Evolutionary conservation across 83 land plant genomes (phyloP), one percentile per base, ranked within the genome.

Genomic region (Picea mariana): DNA sequence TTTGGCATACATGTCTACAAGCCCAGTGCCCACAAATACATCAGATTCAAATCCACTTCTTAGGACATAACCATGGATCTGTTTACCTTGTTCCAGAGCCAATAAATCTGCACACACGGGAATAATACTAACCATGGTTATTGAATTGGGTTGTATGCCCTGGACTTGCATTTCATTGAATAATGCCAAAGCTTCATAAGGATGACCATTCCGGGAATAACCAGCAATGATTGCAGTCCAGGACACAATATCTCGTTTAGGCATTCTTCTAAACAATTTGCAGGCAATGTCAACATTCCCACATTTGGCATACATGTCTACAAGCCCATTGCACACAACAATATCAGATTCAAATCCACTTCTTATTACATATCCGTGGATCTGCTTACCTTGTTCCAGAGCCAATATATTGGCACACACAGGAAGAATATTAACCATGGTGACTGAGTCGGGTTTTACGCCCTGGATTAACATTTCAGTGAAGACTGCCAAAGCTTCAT

Each of bases 151-250:
- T 4, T 13, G 15, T 5, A 85, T 67, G 13, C 71, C 47, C 1
- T 38, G 67, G 13, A 80, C 62, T 68, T 67, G 40, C 86, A 84
- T 84, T 66, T 81, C 27, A 15, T 73, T 20, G 55, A 80, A 84
- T 20, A 84, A 34, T 4, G 23, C 16, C 16, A 79, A 40, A 5
- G 85, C 81, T n/a, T 83, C 81, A 3, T 6, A 4, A 9, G 6
- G 31, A 38, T 40, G 63, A 20, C 81, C 85, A 59, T 83, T 78
- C 17, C 79, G 68, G 12, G 79, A 79, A 31, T 58, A 83, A 3
- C 85, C 85, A 42, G 79, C 60, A 5, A 83, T 83, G 67, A 83
- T 78, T 7, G 85, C 85, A 60, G 72, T 67, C n/a, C 79, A 83
- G 3, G 85, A 52, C 3, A 83, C 85, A 21, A 83, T 3, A 79